Conservation (phyloP, 1,139 yeast species). For the Yamadazyma taylorii region DNA sequence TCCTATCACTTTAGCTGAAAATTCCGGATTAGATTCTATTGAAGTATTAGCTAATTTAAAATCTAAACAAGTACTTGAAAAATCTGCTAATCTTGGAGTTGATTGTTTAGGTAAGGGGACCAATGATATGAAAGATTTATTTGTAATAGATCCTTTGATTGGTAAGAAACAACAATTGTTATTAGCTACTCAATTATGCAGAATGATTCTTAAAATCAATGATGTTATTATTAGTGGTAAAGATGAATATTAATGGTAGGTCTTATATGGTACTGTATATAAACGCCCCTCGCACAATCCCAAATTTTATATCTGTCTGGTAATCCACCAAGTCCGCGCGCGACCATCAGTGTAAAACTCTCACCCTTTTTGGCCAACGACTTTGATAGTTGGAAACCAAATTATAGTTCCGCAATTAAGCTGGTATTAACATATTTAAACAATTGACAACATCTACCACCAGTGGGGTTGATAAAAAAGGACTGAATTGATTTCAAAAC, state of each 20-base stretch:
- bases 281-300: conserved; percentile 1
- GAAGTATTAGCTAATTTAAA: conserved; percentile 83
- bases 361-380: conserved; percentile 8
- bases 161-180: conserved; percentile 95
- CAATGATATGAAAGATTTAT: conserved; percentile 88
- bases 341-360: conserved; percentile 1
- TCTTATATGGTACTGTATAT: conserved; percentile 8
- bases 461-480: no score
- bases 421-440: no score
- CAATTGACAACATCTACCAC: not conserved
- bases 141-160: conserved; percentile 94
- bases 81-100: conserved; percentile 76
- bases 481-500: no score
- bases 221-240: conserved; percentile 92
- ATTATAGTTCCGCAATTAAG: no score
- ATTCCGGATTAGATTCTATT: conserved; percentile 92
- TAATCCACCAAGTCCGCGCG: not conserved
- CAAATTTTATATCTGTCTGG: no score
- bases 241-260: conserved; percentile 55
- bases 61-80: conserved; percentile 78
- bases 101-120: conserved; percentile 90
- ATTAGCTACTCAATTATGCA: conserved; percentile 92
- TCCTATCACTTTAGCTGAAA: conserved; percentile 95
- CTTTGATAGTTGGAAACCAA: not conserved
- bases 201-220: conserved; percentile 96